These are phyloP conservation scores for Diaporthe destruens DNA, from an alignment of 2,329 filamentous ascomycete genomes.

Conservation along the genomic window DNA sequence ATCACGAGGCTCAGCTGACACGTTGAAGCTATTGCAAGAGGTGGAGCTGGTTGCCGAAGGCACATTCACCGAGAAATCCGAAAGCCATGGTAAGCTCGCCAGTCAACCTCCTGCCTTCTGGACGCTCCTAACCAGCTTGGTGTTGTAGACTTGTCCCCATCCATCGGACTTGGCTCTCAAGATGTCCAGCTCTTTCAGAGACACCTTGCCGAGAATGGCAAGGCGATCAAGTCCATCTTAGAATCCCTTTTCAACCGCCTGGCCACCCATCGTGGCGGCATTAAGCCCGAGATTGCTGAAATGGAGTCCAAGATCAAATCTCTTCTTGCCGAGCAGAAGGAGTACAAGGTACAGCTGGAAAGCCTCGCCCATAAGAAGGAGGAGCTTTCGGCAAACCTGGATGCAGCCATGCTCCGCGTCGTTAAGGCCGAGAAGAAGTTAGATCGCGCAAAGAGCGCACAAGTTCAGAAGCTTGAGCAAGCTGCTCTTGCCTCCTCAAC, in stretches of 20 bases:
- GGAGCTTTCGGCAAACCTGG: conserved; percentile 85
- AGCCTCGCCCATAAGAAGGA: conserved; percentile 83
- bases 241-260: conserved; percentile 74
- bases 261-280: conserved; percentile 62
- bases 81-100: conserved; percentile 55
- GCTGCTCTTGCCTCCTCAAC: conserved; percentile 81
- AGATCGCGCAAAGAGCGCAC: conserved; percentile 87
- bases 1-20: conserved; percentile 46
- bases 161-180: conserved; percentile 72
- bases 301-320: conserved; percentile 81
- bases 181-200: conserved; percentile 80
- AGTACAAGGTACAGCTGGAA: conserved; percentile 81
- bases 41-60: conserved; percentile 70
- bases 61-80: conserved; percentile 57
- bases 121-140: conserved; percentile 48
- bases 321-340: conserved; percentile 85
- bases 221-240: conserved; percentile 81
- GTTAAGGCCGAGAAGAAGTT: conserved; percentile 96
- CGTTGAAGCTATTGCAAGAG: conserved; percentile 71
- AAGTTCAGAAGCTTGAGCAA: conserved; percentile 92
- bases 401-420: conserved; percentile 89
- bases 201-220: conserved; percentile 82
- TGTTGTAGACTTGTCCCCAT: conserved; percentile 64
- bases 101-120: conserved; percentile 36
- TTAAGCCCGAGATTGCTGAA: conserved; percentile 76